phyloP scores from a whole-genome alignment of 306 rosid species.

The Clitoria ternatea region DNA sequence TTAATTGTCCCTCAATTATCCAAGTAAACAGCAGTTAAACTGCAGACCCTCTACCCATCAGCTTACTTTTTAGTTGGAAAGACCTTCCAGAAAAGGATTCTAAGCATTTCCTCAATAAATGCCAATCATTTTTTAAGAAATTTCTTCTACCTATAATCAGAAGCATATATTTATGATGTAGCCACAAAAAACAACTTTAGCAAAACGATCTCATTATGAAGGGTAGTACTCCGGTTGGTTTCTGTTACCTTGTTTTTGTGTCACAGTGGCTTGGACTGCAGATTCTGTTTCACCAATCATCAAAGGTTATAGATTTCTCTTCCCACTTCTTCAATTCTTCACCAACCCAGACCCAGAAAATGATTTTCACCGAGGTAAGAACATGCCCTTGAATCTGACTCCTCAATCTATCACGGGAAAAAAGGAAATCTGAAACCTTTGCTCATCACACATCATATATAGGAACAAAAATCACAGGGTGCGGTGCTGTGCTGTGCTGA shows the following conservation, averaged over 20 bases:
- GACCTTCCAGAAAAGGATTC: neutral
- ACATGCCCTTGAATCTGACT: neutral
- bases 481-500: no score
- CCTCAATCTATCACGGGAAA: neutral
- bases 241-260: neutral
- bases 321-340: neutral
- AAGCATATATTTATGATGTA: neutral
- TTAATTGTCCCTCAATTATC: neutral
- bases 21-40: neutral
- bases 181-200: neutral
- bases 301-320: neutral
- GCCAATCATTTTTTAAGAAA: neutral
- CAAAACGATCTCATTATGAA: neutral
- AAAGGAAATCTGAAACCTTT: neutral
- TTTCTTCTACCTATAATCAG: neutral
- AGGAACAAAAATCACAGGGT: neutral
- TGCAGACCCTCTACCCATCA: neutral
- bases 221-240: conserved; percentile 5
- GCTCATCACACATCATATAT: no score
- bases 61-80: neutral
- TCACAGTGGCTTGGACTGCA: neutral
- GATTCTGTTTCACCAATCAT: conserved; percentile 15
- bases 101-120: neutral
- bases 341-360: neutral
- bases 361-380: neutral